These are phyloP conservation scores for Aspergillus sp. DNA, from an alignment of 2,329 filamentous ascomycete species.

Conservation along the genomic window DNA sequence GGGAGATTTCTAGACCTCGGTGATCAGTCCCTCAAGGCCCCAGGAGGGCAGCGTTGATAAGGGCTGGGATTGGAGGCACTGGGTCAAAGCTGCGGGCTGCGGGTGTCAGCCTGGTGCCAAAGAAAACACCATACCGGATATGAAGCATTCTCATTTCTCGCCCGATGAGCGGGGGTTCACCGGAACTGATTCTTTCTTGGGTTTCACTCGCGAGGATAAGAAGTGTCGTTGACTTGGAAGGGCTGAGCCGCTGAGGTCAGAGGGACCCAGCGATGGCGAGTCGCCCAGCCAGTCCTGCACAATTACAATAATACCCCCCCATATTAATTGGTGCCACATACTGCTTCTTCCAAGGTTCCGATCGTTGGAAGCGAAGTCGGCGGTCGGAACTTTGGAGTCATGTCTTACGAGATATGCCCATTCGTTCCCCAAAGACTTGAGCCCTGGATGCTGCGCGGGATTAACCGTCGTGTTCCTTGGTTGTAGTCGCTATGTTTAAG, in stretches of 20 bases:
- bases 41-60: not conserved
- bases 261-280: not conserved
- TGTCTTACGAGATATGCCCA: not conserved
- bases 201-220: not conserved
- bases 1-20: no score
- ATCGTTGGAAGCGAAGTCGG: not conserved
- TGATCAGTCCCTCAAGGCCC: not conserved
- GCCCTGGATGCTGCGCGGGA: slow-evolving; percentile 15
- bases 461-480: slow-evolving; percentile 16
- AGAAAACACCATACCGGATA: not conserved
- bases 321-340: not conserved
- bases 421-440: not conserved
- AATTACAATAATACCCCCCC: not conserved
- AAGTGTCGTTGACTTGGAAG: not conserved
- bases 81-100: no score
- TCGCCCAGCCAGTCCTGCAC: not conserved
- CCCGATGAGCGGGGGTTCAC: not conserved
- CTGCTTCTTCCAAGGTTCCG: not conserved
- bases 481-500: not conserved
- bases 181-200: not conserved
- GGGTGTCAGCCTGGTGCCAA: not conserved
- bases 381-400: not conserved
- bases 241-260: not conserved
- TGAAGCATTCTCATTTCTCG: not conserved
- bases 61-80: not conserved